A percentile compares a stretch with the other conserved stretches of the same genome.
phyloP scores from a whole-genome alignment of 345 rosid genomes.

The Rhizophora mangle region DNA sequence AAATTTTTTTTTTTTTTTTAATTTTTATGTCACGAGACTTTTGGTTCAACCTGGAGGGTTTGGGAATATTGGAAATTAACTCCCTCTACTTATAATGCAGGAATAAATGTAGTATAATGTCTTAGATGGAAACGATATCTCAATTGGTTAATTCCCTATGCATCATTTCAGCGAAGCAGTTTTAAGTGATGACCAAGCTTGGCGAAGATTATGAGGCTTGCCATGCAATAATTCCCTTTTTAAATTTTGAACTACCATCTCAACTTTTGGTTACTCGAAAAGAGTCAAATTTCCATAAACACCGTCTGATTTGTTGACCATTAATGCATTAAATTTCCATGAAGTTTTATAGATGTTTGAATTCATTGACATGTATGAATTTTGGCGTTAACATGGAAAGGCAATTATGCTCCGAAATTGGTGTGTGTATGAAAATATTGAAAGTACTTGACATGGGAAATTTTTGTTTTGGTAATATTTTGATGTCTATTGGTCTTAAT shows the following conservation, averaged over 20 bases:
- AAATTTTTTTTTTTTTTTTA: too few species aligned
- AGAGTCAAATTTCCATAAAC: constrained; percentile 3
- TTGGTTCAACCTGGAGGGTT: too few species aligned
- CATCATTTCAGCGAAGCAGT: constrained; percentile 10
- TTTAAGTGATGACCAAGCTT: constrained; percentile 10
- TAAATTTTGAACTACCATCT: constrained; percentile 7
- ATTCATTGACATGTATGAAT: too few species aligned
- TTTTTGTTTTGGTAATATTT: too few species aligned
- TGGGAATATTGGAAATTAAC: too few species aligned
- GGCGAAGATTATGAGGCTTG: background rate
- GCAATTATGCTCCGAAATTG: too few species aligned
- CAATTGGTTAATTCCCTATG: background rate
- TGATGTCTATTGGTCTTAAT: too few species aligned
- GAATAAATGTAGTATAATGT: constrained; percentile 18
- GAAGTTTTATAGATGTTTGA: background rate
- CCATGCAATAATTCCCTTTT: constrained; percentile 2
- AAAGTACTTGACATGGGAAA: too few species aligned
- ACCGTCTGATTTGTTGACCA: background rate
- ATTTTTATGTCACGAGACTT: too few species aligned
- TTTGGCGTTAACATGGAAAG: too few species aligned
- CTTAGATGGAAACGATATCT: constrained; percentile 32
- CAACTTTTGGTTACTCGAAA: background rate
- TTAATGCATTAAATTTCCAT: background rate
- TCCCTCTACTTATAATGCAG: too few species aligned
- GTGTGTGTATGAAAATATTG: too few species aligned